phyloP scores from a whole-genome alignment of 495 filamentous ascomycete genomes.

The Terfezia claveryi region DNA sequence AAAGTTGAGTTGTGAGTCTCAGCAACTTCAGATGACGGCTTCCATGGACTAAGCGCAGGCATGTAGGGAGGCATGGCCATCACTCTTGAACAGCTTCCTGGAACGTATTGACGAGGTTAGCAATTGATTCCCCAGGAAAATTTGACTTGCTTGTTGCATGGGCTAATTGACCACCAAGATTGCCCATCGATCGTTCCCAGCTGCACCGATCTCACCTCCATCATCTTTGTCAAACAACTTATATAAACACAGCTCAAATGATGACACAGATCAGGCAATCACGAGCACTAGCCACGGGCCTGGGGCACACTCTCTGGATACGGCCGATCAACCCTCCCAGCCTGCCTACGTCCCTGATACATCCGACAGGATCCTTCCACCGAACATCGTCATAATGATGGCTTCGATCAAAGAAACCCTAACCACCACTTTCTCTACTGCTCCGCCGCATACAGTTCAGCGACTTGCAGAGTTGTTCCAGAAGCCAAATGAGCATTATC shows the following conservation, averaged over 20 bases:
- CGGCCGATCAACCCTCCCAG: neutral
- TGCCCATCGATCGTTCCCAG: no score
- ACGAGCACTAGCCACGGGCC: no score
- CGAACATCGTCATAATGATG: neutral
- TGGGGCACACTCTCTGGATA: neutral
- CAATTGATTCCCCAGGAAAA: no score
- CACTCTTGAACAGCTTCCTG: constrained; percentile 12
- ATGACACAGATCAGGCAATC: no score
- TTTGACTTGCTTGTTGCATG: no score
- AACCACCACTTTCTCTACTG: constrained; percentile 38
- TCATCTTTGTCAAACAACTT: no score
- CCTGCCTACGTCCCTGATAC: neutral
- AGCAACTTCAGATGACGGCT: no score
- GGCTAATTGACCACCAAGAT: no score
- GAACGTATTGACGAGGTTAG: constrained; percentile 12
- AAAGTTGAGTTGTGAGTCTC: neutral
- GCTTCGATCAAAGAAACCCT: constrained; percentile 44
- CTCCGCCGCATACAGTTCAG: constrained; percentile 84
- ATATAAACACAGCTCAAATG: no score
- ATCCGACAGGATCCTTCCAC: neutral
- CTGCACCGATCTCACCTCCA: no score
- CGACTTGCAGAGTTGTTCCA: constrained; percentile 82
- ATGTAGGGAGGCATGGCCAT: constrained; percentile 13
- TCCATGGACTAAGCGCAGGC: no score
- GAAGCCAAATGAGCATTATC: constrained; percentile 53